Evolutionary conservation across 805 yeast genomes (phyloP).

Genomic region (Saccharomycopsis babjevae): DNA sequence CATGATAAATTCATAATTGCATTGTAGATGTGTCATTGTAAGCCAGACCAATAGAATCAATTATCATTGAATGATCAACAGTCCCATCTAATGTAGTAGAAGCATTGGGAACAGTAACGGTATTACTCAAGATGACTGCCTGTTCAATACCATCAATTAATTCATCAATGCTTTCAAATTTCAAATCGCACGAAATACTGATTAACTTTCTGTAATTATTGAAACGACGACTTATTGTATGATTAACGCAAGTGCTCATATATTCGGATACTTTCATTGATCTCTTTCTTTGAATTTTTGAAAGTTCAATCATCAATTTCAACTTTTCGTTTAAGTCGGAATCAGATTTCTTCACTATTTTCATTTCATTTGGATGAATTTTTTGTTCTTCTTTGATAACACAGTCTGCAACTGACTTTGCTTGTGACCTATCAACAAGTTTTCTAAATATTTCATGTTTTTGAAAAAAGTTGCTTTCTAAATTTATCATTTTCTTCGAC

Average conservation of each 20-base stretch:
- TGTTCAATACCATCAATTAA: conserved; percentile 69
- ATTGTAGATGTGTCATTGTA: background rate
- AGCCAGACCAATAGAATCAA: background rate
- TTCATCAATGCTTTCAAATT: conserved; percentile 70
- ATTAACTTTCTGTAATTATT: conserved; percentile 72
- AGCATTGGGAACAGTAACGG: background rate
- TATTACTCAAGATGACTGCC: conserved; percentile 18
- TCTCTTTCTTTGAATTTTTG: conserved; percentile 45
- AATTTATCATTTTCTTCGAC: conserved; percentile 14
- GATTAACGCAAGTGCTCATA: conserved; percentile 38
- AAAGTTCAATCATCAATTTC: conserved; percentile 32
- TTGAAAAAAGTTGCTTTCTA: conserved; percentile 18
- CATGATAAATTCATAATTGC: background rate
- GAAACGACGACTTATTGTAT: conserved; percentile 45
- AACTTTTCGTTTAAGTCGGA: conserved; percentile 20
- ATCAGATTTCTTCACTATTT: conserved; percentile 16
- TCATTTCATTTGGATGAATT: background rate
- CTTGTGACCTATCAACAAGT: conserved; percentile 26
- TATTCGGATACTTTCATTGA: conserved; percentile 36
- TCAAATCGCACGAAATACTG: conserved; percentile 65
- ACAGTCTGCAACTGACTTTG: conserved; percentile 27
- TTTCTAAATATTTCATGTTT: conserved; percentile 7
- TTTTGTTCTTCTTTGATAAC: conserved; percentile 23
- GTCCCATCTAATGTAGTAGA: background rate
- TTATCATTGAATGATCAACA: background rate